Conservation (phyloP, 768 basidiomycete species). For the Kwoniella sp. region DNA sequence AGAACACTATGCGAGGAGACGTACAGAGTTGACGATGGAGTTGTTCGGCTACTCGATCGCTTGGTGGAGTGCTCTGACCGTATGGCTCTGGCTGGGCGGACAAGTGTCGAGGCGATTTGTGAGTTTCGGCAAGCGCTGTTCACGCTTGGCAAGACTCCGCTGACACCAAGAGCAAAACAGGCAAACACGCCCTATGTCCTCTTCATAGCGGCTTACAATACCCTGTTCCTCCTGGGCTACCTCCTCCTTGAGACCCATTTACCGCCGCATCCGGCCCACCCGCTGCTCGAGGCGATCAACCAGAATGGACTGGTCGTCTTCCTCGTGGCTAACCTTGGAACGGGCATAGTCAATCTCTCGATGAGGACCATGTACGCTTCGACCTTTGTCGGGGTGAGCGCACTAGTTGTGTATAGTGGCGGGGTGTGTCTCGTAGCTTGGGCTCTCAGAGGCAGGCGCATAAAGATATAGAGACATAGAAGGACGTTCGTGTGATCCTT, state of each 20-base stretch:
- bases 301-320: constrained; percentile 74
- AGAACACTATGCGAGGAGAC: constrained; percentile 27
- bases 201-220: constrained; percentile 87
- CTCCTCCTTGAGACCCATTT: constrained; percentile 69
- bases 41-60: constrained; percentile 69
- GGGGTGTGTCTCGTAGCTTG: constrained; percentile 64
- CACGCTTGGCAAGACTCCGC: not conserved
- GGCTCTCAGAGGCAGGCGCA: constrained; percentile 45
- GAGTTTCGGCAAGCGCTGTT: constrained; percentile 35
- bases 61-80: constrained; percentile 68
- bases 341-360: constrained; percentile 75
- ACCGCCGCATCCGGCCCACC: constrained; percentile 33
- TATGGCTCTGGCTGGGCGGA: constrained; percentile 31
- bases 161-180: constrained; percentile 51
- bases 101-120: constrained; percentile 64
- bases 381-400: constrained; percentile 58
- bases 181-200: constrained; percentile 83
- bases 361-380: constrained; percentile 75
- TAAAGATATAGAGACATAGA: constrained; percentile 33
- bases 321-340: constrained; percentile 77
- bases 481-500: too few species aligned
- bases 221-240: constrained; percentile 75
- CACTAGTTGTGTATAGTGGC: constrained; percentile 62
- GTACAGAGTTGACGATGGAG: constrained; percentile 68
- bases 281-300: constrained; percentile 75